These are phyloP conservation scores for Hibiscus mutabilis DNA, from an alignment of 345 rosid species.

Conservation along the genomic window DNA sequence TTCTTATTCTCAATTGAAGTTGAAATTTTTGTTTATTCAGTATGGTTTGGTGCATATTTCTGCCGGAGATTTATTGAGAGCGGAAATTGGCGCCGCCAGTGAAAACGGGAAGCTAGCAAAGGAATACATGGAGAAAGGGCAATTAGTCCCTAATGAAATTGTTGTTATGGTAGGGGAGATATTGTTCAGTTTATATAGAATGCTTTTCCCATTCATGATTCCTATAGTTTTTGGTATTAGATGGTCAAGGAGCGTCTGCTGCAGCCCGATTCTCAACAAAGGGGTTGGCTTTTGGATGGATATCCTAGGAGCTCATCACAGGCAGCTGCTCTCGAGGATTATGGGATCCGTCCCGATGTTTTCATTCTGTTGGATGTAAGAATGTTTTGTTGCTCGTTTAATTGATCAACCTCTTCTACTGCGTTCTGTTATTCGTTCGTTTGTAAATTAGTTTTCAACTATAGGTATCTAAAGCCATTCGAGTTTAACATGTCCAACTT, in stretches of 20 bases:
- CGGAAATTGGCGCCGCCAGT: constrained; percentile 73
- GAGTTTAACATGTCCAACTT: constrained; percentile 2
- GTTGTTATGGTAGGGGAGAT: constrained; percentile 51
- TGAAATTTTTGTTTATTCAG: constrained; percentile 47
- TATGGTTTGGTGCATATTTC: constrained; percentile 88
- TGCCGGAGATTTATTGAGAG: constrained; percentile 85
- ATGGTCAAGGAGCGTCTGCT: constrained; percentile 82
- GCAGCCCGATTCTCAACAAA: constrained; percentile 65
- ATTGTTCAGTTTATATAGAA: constrained; percentile 8
- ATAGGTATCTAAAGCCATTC: background rate
- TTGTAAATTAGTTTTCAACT: background rate
- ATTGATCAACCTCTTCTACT: background rate
- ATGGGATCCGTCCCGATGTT: constrained; percentile 68
- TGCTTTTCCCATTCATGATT: constrained; percentile 13
- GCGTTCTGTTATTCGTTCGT: background rate
- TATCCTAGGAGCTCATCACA: constrained; percentile 89
- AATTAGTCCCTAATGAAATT: constrained; percentile 68
- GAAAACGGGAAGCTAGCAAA: constrained; percentile 78
- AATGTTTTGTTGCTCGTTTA: constrained; percentile 2
- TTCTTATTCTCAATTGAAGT: constrained; percentile 4
- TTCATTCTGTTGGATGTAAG: constrained; percentile 82
- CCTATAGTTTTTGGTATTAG: constrained; percentile 26
- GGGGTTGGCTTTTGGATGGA: constrained; percentile 98
- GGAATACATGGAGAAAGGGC: constrained; percentile 82
- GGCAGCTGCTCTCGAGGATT: constrained; percentile 67